Conservation (phyloP, 306 rosid genomes). For the Albizia julibrissin region DNA sequence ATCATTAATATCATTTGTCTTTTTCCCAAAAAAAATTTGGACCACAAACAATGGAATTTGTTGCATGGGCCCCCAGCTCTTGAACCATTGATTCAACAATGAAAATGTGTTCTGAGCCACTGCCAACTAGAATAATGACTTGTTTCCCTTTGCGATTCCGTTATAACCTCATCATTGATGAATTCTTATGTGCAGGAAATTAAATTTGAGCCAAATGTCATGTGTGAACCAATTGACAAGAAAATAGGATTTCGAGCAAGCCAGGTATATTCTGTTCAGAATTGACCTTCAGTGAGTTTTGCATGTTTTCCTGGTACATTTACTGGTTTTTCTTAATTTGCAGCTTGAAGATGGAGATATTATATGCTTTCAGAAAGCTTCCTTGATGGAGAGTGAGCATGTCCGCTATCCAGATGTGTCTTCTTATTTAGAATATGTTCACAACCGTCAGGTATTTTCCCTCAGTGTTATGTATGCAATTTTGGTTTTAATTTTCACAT, state of each 20-base stretch:
- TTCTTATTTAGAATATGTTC: conserved; percentile 88
- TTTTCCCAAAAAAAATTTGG: too few species aligned
- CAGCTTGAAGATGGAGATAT: conserved; percentile 97
- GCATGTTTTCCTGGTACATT: conserved; percentile 15
- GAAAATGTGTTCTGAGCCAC: not conserved
- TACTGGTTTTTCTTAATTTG: conserved; percentile 18
- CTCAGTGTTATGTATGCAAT: conserved; percentile 6
- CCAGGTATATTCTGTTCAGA: conserved; percentile 55
- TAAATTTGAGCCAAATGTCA: conserved; percentile 86
- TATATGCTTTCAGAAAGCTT: conserved; percentile 80
- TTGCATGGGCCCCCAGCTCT: not conserved
- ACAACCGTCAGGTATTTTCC: conserved; percentile 78
- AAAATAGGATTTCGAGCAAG: conserved; percentile 69
- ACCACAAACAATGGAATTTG: not conserved
- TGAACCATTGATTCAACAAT: not conserved
- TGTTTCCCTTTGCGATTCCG: too few species aligned
- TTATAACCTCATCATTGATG: not conserved
- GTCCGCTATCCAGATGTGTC: conserved; percentile 84
- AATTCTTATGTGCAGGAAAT: conserved; percentile 66
- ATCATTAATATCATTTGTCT: too few species aligned
- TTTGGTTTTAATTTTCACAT: conserved; percentile 6
- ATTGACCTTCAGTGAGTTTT: conserved; percentile 17
- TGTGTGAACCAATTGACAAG: conserved; percentile 95
- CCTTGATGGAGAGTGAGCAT: conserved; percentile 53
- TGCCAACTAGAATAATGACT: not conserved